Base-by-base conservation (phyloP, 306 rosid species). In the Calophaca sinica region DNA sequence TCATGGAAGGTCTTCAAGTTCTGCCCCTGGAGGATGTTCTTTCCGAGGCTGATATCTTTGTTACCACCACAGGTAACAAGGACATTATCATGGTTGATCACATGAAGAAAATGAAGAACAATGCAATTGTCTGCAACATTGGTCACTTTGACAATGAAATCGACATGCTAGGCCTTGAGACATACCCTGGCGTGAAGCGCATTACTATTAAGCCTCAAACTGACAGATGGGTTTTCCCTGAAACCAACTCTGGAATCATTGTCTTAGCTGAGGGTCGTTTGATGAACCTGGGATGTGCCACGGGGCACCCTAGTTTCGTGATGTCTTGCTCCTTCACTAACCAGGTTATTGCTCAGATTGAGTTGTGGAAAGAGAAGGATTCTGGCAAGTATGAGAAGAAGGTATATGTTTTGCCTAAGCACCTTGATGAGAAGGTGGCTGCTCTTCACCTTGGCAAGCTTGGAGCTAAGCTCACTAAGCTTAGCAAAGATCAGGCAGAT, bases 271-370 rank as follows among this genome's bases (percentile, higher is more conserved):
- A 94, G 87, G 99, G 97, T 3, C 90, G 99, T 54, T 82, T 94
- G 75, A 94, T 94, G 99, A 94, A 94, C 92, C 78, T 94, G 88
- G 99, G 99, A 5, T 94, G 99, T 64, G 99, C 99, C 61, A 94
- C 99, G 0, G 99, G 99, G 0, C 99, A 94, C 88, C 99, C 99
- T 0, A 94, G 99, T 80, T 94, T 94, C 15, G 99, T 94, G 68
- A 94, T 94, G 99, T 94, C 99, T 4, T 94, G 99, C 78, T 94
- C 99, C 4, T 94, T 94, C 89, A 92, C 99, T 9, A 94, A 94
- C 86, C 99, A 94, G 52, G 97, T 94, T 44, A 94, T 94, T 72
- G 99, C 99, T 32, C 99, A 94, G 68, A 90, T 94, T 45, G 99
- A 94, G 85, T 78, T 94, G 50, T 94, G 99, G 99, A 92, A 87